phyloP scores from a whole-genome alignment of 306 rosid species.

The Trifolium repens region DNA sequence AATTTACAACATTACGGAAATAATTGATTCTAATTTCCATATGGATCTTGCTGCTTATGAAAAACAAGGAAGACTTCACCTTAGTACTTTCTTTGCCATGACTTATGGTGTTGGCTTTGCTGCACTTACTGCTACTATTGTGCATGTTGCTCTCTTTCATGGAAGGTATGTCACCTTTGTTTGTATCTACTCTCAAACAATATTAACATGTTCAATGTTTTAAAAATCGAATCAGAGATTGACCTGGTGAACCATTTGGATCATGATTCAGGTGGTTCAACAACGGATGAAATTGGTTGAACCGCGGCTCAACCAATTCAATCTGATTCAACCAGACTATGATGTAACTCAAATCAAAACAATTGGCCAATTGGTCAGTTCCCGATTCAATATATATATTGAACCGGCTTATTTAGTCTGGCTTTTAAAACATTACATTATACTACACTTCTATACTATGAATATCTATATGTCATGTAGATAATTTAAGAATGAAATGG shows the following conservation, averaged over 20 bases:
- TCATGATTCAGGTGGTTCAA: not conserved
- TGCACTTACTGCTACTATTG: slow-evolving; percentile 78
- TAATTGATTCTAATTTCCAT: slow-evolving; percentile 74
- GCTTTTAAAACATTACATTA: too few relatives aligned
- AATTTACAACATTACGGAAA: slow-evolving; percentile 63
- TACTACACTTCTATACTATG: not conserved
- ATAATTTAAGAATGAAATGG: not conserved
- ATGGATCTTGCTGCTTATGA: slow-evolving; percentile 66
- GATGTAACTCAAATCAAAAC: not conserved
- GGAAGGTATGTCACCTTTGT: slow-evolving; percentile 59
- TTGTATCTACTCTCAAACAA: not conserved
- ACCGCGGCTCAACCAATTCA: not conserved
- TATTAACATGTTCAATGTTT: too few relatives aligned
- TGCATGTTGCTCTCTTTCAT: slow-evolving; percentile 86
- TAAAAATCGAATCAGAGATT: too few relatives aligned
- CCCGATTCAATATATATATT: not conserved
- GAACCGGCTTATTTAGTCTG: not conserved
- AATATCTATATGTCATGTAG: not conserved
- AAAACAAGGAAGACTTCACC: slow-evolving; percentile 60
- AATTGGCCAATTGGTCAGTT: not conserved
- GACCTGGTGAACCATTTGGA: not conserved
- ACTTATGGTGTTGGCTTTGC: slow-evolving; percentile 91
- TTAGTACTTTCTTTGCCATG: slow-evolving; percentile 73
- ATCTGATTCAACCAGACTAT: not conserved
- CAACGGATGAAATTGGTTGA: too few relatives aligned